Evolutionary conservation across 2,329 filamentous ascomycete genomes (phyloP).

Genomic region (Verticillium albo-atrum): DNA sequence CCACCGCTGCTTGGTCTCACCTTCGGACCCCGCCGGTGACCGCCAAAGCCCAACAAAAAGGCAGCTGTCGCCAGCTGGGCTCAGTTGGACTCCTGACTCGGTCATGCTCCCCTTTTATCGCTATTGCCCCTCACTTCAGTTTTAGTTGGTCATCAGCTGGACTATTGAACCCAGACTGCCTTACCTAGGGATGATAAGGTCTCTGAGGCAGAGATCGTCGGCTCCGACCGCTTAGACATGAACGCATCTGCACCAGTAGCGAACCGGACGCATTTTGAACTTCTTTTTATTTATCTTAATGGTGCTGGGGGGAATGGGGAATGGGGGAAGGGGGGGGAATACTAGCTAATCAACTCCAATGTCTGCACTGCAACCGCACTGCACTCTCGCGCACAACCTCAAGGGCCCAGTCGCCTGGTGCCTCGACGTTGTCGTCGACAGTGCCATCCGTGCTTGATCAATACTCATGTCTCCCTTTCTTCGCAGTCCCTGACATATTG

Average conservation of each 20-base stretch:
- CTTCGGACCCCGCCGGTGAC: constrained; percentile 2
- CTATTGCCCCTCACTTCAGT: not conserved
- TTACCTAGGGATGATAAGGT: no score
- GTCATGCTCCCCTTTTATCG: not conserved
- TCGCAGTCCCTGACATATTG: not conserved
- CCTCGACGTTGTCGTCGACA: not conserved
- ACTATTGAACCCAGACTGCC: not conserved
- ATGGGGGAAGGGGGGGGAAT: not conserved
- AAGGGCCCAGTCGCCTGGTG: not conserved
- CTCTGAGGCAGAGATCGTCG: no score
- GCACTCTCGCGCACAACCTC: not conserved
- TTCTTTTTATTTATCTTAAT: not conserved
- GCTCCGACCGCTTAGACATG: no score
- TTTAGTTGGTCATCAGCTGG: not conserved
- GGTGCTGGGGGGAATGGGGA: not conserved
- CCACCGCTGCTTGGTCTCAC: not conserved
- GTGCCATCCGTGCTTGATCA: not conserved
- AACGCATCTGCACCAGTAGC: no score
- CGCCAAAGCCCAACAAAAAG: not conserved
- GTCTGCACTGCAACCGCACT: not conserved
- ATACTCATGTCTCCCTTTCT: not conserved
- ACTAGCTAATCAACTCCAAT: not conserved
- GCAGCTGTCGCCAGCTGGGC: not conserved
- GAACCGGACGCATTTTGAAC: not conserved
- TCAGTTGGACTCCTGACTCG: not conserved